A percentile compares a stretch with the other conserved stretches of the same genome.
phyloP scores from a whole-genome alignment of 495 filamentous ascomycete genomes.

The Cenococcum geophilum region DNA sequence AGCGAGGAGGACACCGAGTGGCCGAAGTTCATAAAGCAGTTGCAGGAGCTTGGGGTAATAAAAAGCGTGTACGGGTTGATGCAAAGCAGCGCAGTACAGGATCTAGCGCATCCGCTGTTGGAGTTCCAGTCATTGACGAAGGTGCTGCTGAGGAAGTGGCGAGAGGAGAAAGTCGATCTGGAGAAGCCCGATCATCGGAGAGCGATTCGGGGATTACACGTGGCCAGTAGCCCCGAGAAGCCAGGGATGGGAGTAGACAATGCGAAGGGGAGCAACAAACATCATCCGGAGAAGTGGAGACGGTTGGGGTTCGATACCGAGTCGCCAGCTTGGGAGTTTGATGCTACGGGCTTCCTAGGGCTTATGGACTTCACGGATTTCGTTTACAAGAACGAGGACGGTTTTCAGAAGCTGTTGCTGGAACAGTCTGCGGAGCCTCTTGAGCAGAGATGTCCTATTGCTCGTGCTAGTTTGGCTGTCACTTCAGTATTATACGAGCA shows the following conservation, averaged over 20 bases:
- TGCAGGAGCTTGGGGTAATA: slow-evolving; percentile 91
- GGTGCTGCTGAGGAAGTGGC: slow-evolving; percentile 83
- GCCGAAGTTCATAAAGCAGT: slow-evolving; percentile 87
- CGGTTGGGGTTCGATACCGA: slow-evolving; percentile 89
- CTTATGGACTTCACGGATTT: slow-evolving; percentile 98
- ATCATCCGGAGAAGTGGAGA: slow-evolving; percentile 91
- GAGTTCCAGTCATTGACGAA: slow-evolving; percentile 95
- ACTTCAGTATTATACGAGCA: slow-evolving; percentile 88
- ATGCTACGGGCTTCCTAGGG: slow-evolving; percentile 78
- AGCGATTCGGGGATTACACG: slow-evolving; percentile 74
- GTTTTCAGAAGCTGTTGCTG: slow-evolving; percentile 78
- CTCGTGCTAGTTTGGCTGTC: slow-evolving; percentile 78
- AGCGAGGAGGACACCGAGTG: slow-evolving; percentile 73
- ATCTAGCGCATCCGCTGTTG: slow-evolving; percentile 84
- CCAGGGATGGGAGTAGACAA: slow-evolving; percentile 34
- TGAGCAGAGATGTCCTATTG: slow-evolving; percentile 77
- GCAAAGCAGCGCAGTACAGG: slow-evolving; percentile 89
- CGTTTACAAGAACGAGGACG: slow-evolving; percentile 81
- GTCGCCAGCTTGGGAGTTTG: slow-evolving; percentile 76
- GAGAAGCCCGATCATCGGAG: slow-evolving; percentile 84
- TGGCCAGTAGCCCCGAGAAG: slow-evolving; percentile 66
- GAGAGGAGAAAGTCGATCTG: slow-evolving; percentile 73
- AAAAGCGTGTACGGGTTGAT: slow-evolving; percentile 83
- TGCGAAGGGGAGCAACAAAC: slow-evolving; percentile 53
- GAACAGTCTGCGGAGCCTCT: slow-evolving; percentile 75